Evolutionary conservation across 2,329 filamentous ascomycete genomes (phyloP).

Genomic region (Phialophora tarda): DNA sequence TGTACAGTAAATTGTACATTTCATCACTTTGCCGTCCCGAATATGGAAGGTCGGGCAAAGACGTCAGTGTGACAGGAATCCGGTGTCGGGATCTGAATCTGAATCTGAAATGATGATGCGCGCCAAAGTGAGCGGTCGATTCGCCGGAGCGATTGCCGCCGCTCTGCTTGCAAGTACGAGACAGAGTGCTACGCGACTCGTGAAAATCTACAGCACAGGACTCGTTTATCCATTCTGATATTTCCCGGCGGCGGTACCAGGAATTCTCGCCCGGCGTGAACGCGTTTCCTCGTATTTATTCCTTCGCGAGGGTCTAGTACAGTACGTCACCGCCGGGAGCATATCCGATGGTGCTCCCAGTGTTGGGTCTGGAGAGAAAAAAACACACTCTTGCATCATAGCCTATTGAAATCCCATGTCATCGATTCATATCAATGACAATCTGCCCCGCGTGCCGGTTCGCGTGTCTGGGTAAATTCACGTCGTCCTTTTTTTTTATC

Average conservation of each 20-base stretch:
- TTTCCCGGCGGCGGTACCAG: neutral
- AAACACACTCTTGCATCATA: neutral
- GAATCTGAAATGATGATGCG: neutral
- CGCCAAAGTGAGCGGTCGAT: neutral
- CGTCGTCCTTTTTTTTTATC: neutral
- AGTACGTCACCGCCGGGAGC: neutral
- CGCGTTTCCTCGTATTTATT: neutral
- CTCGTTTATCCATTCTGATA: neutral
- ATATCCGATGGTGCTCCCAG: neutral
- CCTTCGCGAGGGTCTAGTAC: neutral
- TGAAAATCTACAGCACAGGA: neutral
- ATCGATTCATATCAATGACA: constrained; percentile 9
- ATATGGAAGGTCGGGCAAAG: neutral
- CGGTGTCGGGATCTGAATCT: neutral
- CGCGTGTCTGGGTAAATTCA: constrained; percentile 25
- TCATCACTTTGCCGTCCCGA: neutral
- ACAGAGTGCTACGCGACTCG: neutral
- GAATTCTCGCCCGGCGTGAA: neutral
- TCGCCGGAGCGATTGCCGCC: neutral
- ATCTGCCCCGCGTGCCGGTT: constrained; percentile 10
- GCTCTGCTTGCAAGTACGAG: neutral
- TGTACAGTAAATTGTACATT: too few relatives aligned
- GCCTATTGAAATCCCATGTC: constrained; percentile 3
- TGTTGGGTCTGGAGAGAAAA: neutral
- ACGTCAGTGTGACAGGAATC: neutral